Percentiles rank a stretch among this genome's conserved stretches.
Evolutionary conservation across 345 rosid genomes (phyloP).

Genomic region (Brassica incana): DNA sequence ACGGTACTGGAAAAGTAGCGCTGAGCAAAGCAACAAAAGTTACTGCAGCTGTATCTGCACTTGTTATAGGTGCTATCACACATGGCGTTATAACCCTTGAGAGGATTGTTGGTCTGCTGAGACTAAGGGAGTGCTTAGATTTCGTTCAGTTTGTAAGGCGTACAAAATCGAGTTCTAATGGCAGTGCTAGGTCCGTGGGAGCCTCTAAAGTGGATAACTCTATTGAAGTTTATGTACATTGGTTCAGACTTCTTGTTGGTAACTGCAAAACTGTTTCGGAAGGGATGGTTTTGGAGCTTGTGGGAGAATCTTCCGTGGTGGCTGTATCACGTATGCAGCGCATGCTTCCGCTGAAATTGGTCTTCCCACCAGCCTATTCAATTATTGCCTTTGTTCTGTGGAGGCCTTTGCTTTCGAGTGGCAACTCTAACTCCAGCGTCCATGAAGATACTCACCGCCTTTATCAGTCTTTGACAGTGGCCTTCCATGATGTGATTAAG

Average conservation of each 20-base stretch:
- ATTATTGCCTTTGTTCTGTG: constrained; percentile 81
- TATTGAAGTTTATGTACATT: constrained; percentile 76
- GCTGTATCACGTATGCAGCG: constrained; percentile 97
- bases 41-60: constrained; percentile 82
- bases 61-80: constrained; percentile 75
- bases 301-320: constrained; percentile 84
- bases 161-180: constrained; percentile 75
- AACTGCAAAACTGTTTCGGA: constrained; percentile 84
- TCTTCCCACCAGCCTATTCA: constrained; percentile 90
- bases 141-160: constrained; percentile 77
- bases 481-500: constrained; percentile 73
- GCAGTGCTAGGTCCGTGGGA: constrained; percentile 65
- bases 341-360: constrained; percentile 79
- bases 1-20: constrained; percentile 47
- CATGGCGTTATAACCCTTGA: constrained; percentile 94
- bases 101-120: constrained; percentile 79
- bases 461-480: constrained; percentile 70
- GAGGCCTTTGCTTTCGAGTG: constrained; percentile 64
- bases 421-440: constrained; percentile 43
- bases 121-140: constrained; percentile 85
- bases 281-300: constrained; percentile 83
- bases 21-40: constrained; percentile 59
- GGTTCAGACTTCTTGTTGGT: constrained; percentile 91
- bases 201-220: constrained; percentile 64
- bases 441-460: constrained; percentile 86